Evolutionary conservation across 208 protist species (phyloP), one percentile per base, ranked within the genome.

Genomic region (Wallacemonas rigidus): DNA sequence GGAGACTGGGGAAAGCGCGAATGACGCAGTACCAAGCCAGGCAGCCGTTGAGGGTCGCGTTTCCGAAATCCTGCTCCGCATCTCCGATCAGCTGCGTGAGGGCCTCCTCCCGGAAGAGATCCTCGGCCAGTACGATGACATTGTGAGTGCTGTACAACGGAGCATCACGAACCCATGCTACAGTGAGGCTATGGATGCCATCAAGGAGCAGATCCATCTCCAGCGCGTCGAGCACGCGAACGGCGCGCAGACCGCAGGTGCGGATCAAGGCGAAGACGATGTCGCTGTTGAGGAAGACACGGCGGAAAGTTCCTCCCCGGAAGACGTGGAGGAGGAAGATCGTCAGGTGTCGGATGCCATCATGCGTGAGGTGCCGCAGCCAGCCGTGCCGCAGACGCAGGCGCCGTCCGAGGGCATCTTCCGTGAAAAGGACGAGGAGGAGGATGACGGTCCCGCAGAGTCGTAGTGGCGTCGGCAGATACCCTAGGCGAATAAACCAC

Each of bases 61-160:
- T 56, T 50, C 82, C 3, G 72, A 75, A 36, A 55, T 81, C 4
- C 77, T 90, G 7, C 68, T 87, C 12, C 72, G 86, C 9, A 83
- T 95, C 38, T 90, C 87, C 6, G 73, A 82, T 68, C 73, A 74
- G 58, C 75, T 91, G 12, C 76, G 86, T 14, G 86, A 91, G 17
- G 55, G 77, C 50, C 14, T 58, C 26, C 60, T 88, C 48, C 72
- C 81, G 3, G 62, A 80, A 36, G 87, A 83, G 74, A 61, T 81
- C 40, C 76, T 92, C 58, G 76, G 79, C 64, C 60, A 80, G 54
- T 89, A 81, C 61, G 77, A 87, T 38, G 40, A 50, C 1, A 60
- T 88, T 12, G 58, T 92, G 12, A 43, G 76, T 17, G 54, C 74
- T 14, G 58, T 85, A 40, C 44, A 56, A 45, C 53, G 62, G 15